Percentiles rank a stretch among this genome's conserved stretches.
These are phyloP conservation scores for Wolfiporia cocos DNA, from an alignment of 1,284 basidiomycete species.

Conservation along the genomic window DNA sequence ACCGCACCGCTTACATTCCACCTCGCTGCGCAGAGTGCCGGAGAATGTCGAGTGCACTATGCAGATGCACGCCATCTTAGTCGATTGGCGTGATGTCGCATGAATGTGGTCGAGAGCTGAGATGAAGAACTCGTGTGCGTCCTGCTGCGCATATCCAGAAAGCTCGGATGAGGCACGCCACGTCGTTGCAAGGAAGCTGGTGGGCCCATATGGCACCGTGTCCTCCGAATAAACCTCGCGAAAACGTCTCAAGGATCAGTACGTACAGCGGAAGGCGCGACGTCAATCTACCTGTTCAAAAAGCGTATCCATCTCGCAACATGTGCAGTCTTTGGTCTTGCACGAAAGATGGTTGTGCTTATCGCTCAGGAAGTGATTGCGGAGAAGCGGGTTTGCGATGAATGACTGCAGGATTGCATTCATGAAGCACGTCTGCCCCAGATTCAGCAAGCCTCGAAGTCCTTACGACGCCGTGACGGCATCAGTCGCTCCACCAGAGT, in stretches of 20 bases:
- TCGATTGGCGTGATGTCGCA: constrained; percentile 64
- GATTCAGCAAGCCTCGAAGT: constrained; percentile 84
- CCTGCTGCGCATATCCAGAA: constrained; percentile 90
- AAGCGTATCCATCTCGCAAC: constrained; percentile 92
- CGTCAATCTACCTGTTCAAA: constrained; percentile 66
- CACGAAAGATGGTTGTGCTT: constrained; percentile 72
- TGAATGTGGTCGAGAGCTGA: constrained; percentile 82
- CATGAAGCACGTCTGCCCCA: constrained; percentile 94
- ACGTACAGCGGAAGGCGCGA: background rate
- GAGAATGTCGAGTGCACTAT: constrained; percentile 91
- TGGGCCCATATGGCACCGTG: constrained; percentile 73
- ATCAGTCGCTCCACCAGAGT: background rate
- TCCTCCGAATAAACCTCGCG: constrained; percentile 68
- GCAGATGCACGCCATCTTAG: constrained; percentile 79
- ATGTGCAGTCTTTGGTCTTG: constrained; percentile 75
- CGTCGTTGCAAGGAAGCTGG: constrained; percentile 78
- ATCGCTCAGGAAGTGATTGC: constrained; percentile 89
- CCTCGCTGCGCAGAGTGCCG: constrained; percentile 84
- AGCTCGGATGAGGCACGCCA: constrained; percentile 86
- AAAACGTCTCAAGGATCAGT: constrained; percentile 3
- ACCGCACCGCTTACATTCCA: constrained; percentile 78
- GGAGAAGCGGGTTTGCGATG: constrained; percentile 86
- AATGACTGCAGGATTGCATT: constrained; percentile 93
- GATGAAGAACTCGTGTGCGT: constrained; percentile 90
- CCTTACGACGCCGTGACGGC: constrained; percentile 34